phyloP scores from a whole-genome alignment of 108 stramenopile species.

The Nitzschia sp. region DNA sequence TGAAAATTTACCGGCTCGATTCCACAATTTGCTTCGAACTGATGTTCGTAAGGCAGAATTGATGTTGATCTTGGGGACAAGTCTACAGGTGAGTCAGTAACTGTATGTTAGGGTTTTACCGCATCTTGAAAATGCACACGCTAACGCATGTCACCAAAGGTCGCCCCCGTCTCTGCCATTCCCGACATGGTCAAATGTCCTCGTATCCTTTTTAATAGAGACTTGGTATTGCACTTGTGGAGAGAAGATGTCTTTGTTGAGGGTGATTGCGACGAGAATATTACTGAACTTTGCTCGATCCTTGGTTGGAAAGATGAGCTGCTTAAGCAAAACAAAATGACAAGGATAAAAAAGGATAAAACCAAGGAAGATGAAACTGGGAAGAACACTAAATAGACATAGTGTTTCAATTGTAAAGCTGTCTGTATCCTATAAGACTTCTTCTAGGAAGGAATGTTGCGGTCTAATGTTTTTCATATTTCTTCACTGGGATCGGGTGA shows the following conservation, averaged over 20 bases:
- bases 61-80: constrained; percentile 88
- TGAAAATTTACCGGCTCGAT: constrained; percentile 75
- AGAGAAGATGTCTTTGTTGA: constrained; percentile 61
- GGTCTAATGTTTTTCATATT: no score
- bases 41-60: constrained; percentile 68
- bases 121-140: no score
- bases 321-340: constrained; percentile 14
- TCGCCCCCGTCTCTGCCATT: constrained; percentile 82
- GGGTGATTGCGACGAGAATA: constrained; percentile 81
- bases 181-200: constrained; percentile 57
- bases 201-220: constrained; percentile 63
- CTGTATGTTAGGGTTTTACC: no score
- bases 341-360: constrained; percentile 3
- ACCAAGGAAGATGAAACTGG: background rate
- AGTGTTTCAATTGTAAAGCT: no score
- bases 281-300: constrained; percentile 48
- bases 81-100: constrained; percentile 72
- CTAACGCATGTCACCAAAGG: no score
- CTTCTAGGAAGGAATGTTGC: no score
- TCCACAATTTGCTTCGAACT: constrained; percentile 45
- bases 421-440: no score
- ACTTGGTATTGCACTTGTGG: constrained; percentile 49
- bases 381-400: background rate
- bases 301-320: constrained; percentile 72
- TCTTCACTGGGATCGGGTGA: no score